phyloP scores from a whole-genome alignment of 345 rosid species.

The Brassica napus region Da-Ae NC_063446.1:35943001-35943500 shows the following conservation, averaged over 20 bases:
- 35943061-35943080: slow-evolving; percentile 87
- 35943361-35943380: slow-evolving; percentile 61
- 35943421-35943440: slow-evolving; percentile 49
- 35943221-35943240: neutral
- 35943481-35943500: slow-evolving; percentile 25
- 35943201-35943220: neutral
- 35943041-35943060: slow-evolving; percentile 73
- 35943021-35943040: slow-evolving; percentile 64
- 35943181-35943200: slow-evolving; percentile 33
- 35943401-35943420: slow-evolving; percentile 49
- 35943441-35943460: slow-evolving; percentile 67
- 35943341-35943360: slow-evolving; percentile 55
- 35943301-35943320: neutral
- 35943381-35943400: slow-evolving; percentile 47
- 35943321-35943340: neutral
- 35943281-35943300: neutral
- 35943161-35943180: slow-evolving; percentile 49
- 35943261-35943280: neutral
- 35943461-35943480: slow-evolving; percentile 48
- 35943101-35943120: slow-evolving; percentile 62
- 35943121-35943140: slow-evolving; percentile 56
- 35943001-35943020: slow-evolving; percentile 95
- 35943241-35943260: neutral
- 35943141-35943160: slow-evolving; percentile 49
- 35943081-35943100: slow-evolving; percentile 62